Conservation (phyloP, 768 basidiomycete species). For the Naganishia vaughanmartiniae region DNA sequence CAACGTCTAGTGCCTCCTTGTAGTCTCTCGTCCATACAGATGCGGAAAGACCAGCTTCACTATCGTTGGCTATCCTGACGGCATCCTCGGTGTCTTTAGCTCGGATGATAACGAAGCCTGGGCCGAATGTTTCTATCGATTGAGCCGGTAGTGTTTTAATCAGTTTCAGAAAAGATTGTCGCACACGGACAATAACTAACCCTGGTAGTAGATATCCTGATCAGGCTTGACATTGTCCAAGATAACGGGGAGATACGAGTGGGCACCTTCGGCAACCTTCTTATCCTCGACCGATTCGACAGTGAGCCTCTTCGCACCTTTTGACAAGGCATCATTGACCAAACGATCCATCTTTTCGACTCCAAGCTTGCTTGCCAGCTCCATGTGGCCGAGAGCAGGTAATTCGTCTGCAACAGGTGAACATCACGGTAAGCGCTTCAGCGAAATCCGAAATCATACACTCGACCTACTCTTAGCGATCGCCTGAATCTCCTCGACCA, state of each 20-base stretch:
- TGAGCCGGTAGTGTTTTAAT: constrained; percentile 28
- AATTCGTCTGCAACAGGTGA: constrained; percentile 5
- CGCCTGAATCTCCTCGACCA: constrained; percentile 35
- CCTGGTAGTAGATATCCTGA: constrained; percentile 26
- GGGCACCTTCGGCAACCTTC: constrained; percentile 14
- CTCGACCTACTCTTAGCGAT: constrained; percentile 28
- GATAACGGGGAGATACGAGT: constrained; percentile 27
- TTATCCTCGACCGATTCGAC: constrained; percentile 18
- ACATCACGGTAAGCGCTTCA: not conserved
- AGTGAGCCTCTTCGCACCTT: constrained; percentile 16
- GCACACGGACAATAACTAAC: not conserved
- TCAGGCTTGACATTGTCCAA: constrained; percentile 29
- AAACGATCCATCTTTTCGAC: constrained; percentile 29
- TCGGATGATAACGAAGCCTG: constrained; percentile 56
- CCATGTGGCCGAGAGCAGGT: constrained; percentile 18
- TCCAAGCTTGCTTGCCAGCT: constrained; percentile 25
- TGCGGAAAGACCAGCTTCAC: constrained; percentile 59
- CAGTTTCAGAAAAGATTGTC: not conserved
- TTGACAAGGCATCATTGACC: constrained; percentile 25
- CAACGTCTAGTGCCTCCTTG: constrained; percentile 56
- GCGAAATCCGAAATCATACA: not conserved
- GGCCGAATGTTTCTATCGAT: constrained; percentile 62
- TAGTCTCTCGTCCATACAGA: constrained; percentile 60
- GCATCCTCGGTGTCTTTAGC: constrained; percentile 56
- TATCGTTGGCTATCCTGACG: constrained; percentile 60